These are phyloP conservation scores for Fagopyrum homotropicum DNA, from an alignment of 148 eudicot genomes.

Conservation along the genomic window DNA sequence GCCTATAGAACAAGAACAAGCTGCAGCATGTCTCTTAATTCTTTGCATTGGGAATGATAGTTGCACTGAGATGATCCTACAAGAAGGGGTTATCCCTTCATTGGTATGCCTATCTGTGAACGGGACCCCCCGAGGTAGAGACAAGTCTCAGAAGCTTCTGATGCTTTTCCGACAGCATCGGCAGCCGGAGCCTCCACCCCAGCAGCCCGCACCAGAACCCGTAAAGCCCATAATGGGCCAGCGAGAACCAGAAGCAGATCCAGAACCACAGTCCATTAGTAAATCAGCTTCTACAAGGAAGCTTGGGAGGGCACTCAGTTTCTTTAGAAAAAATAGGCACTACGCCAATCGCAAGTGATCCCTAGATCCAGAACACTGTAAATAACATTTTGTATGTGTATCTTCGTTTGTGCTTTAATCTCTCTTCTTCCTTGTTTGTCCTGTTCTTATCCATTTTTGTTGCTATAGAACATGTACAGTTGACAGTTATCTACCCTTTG, in stretches of 20 bases:
- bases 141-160: constrained; percentile 84
- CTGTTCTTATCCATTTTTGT: background rate
- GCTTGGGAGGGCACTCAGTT: constrained; percentile 48
- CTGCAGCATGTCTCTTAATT: constrained; percentile 63
- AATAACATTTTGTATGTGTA: background rate
- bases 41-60: constrained; percentile 64
- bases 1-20: constrained; percentile 83
- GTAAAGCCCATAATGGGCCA: too few species aligned
- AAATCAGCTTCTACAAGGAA: constrained; percentile 58
- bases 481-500: background rate
- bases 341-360: constrained; percentile 28
- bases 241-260: too few species aligned
- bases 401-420: background rate
- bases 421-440: background rate
- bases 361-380: background rate
- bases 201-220: background rate
- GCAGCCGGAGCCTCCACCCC: constrained; percentile 44
- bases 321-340: constrained; percentile 68
- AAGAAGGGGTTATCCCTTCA: constrained; percentile 94
- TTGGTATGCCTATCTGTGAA: constrained; percentile 79
- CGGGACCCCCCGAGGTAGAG: constrained; percentile 82
- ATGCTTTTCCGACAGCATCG: constrained; percentile 86
- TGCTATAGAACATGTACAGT: background rate
- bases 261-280: constrained; percentile 26
- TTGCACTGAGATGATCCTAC: constrained; percentile 80